Conservation (phyloP, 2,329 filamentous ascomycete genomes). For the Chrysoporthe deuterocubensis region DNA sequence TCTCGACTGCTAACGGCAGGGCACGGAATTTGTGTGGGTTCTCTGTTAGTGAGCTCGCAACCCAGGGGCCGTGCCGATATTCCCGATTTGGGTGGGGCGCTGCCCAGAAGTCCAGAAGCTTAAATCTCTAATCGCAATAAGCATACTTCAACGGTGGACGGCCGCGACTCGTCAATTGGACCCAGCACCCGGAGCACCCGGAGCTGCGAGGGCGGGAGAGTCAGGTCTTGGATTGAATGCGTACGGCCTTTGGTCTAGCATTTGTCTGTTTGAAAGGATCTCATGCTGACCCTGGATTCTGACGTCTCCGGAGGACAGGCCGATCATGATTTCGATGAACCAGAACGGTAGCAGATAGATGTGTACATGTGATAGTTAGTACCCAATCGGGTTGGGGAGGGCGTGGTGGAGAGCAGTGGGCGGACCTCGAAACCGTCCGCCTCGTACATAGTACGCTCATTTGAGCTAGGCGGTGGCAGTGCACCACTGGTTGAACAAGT, state of each 20-base stretch:
- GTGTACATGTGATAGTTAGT: not conserved
- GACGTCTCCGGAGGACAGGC: not conserved
- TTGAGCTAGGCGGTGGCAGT: constrained; percentile 21
- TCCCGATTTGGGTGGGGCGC: constrained; percentile 2
- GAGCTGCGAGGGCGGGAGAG: not conserved
- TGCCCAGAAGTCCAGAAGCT: not conserved
- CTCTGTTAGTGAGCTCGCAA: not conserved
- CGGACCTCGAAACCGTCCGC: constrained; percentile 22
- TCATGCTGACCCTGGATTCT: too few relatives aligned
- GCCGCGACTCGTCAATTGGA: not conserved
- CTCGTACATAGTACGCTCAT: constrained; percentile 16
- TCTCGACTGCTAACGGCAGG: not conserved
- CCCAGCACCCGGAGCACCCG: too few relatives aligned
- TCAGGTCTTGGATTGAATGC: not conserved
- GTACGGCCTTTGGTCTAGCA: not conserved
- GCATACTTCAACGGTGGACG: constrained; percentile 11
- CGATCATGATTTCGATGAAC: not conserved
- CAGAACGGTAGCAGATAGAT: not conserved
- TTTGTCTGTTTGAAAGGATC: too few relatives aligned
- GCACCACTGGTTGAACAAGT: not conserved
- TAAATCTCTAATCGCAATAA: constrained; percentile 22
- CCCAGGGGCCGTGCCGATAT: not conserved
- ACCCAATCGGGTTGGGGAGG: constrained; percentile 5
- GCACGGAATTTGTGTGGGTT: not conserved
- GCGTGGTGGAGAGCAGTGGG: not conserved